Evolutionary conservation across 2,329 filamentous ascomycete species (phyloP), one percentile per base, ranked within the genome.

Genomic region (Cladosporium sp.): DNA sequence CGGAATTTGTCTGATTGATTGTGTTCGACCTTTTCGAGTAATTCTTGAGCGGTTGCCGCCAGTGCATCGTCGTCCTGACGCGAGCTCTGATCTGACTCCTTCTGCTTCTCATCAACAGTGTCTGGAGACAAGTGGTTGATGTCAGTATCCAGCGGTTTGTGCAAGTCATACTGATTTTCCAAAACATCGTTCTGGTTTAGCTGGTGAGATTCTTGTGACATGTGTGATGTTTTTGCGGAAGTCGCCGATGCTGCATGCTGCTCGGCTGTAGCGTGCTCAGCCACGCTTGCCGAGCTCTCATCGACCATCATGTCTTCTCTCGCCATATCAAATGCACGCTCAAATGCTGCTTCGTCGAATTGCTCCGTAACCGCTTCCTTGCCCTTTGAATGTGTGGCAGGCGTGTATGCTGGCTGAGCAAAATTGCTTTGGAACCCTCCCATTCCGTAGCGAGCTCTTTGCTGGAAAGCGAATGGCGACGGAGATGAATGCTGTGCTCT

Each of bases 1-100:
- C 85, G 83, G 71, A 94, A 94, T 68, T 93, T 93, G 47, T 84
- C 76, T 56, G 82, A 86, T 58, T 83, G 80, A 64, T 93, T 86
- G 64, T 86, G 78, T 19, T 83, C 79, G 12, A 95, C 83, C 36
- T 83, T 85, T 55, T 87, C 79, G 4, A 94, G 77, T 3, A 95
- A 78, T 58, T 87, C 79, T 15, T 83, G 85, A 4, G 90, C 90
- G 1, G 89, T 91, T 39, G 79, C 78, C 19, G 88, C 86, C 25
- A 94, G 80, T 44, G 88, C 89, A 61, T 90, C 84, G 22, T 84
- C 79, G 52, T 87, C 80, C 20, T 73, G 62, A 4, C 74, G 71
- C 6, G 42, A 32, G 32, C 22, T 51, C 22, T 58, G 48, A 12
- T 44, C 6, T 24, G 55, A 8, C 9, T 51, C 48, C 19, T 51